These are phyloP conservation scores for Amaranthus palmeri DNA, from an alignment of 148 eudicot genomes.

Conservation along the genomic window DNA sequence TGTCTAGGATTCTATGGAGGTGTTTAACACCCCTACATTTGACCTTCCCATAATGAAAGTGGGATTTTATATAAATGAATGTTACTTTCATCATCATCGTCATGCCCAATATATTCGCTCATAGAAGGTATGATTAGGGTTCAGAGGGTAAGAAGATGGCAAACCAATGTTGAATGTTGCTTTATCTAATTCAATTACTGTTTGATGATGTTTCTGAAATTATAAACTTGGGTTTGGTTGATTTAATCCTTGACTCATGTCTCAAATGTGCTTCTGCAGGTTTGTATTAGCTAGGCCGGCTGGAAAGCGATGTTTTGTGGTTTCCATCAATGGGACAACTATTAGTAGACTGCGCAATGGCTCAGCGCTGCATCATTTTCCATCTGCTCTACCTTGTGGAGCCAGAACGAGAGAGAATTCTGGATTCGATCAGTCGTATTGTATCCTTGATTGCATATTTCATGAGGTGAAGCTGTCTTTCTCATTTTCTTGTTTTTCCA, in stretches of 20 bases:
- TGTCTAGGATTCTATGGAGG: no score
- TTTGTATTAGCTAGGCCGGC: slow-evolving; percentile 90
- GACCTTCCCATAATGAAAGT: no score
- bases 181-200: neutral
- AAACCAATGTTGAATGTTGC: neutral
- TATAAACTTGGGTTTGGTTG: neutral
- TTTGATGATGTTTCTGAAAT: neutral
- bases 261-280: slow-evolving; percentile 39
- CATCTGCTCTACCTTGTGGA: slow-evolving; percentile 87
- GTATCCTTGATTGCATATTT: slow-evolving; percentile 92
- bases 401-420: slow-evolving; percentile 58
- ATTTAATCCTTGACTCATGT: neutral
- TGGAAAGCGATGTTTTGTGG: slow-evolving; percentile 97
- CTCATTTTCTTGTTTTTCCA: neutral
- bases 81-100: neutral
- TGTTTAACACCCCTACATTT: no score
- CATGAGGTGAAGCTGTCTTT: slow-evolving; percentile 55
- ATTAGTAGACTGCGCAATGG: slow-evolving; percentile 88
- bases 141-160: no score
- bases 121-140: no score
- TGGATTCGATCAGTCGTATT: slow-evolving; percentile 69
- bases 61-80: neutral
- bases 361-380: slow-evolving; percentile 70
- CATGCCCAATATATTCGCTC: neutral
- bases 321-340: slow-evolving; percentile 88